phyloP scores from a whole-genome alignment of 495 filamentous ascomycete species.

The Annulohypoxylon maeteangense region DNA sequence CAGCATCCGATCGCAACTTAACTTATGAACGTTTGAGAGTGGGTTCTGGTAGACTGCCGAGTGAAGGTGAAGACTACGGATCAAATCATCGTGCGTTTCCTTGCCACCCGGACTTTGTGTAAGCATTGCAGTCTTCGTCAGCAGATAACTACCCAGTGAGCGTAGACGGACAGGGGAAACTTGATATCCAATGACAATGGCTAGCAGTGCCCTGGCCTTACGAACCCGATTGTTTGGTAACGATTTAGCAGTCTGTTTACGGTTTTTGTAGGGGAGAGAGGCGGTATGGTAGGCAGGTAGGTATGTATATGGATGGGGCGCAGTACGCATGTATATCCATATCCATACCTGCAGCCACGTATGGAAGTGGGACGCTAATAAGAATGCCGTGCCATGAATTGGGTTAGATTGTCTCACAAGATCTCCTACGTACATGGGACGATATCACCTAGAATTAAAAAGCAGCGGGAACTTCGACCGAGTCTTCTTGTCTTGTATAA shows the following conservation, averaged over 20 bases:
- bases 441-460: conserved; percentile 5
- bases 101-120: conserved; percentile 11
- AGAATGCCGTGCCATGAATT: conserved; percentile 13
- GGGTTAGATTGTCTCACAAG: conserved; percentile 20
- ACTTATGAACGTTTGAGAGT: conserved; percentile 10
- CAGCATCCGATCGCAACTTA: conserved; percentile 20
- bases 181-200: conserved; percentile 1
- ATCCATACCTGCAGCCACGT: conserved; percentile 23
- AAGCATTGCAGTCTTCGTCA: conserved; percentile 12
- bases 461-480: conserved; percentile 8
- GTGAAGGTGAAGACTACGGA: not conserved
- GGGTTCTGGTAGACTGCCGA: not conserved
- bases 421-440: conserved; percentile 5
- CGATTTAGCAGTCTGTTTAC: conserved; percentile 31
- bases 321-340: conserved; percentile 29
- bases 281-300: conserved; percentile 11
- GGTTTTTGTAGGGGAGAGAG: conserved; percentile 27
- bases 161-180: not conserved
- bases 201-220: not conserved
- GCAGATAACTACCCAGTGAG: conserved; percentile 4
- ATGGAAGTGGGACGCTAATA: conserved; percentile 23
- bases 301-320: conserved; percentile 25
- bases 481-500: conserved; percentile 9
- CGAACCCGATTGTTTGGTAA: conserved; percentile 38
- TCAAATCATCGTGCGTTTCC: not conserved